Base-by-base conservation (phyloP, 2,329 filamentous ascomycete species). In the Penicillium sp. region DNA sequence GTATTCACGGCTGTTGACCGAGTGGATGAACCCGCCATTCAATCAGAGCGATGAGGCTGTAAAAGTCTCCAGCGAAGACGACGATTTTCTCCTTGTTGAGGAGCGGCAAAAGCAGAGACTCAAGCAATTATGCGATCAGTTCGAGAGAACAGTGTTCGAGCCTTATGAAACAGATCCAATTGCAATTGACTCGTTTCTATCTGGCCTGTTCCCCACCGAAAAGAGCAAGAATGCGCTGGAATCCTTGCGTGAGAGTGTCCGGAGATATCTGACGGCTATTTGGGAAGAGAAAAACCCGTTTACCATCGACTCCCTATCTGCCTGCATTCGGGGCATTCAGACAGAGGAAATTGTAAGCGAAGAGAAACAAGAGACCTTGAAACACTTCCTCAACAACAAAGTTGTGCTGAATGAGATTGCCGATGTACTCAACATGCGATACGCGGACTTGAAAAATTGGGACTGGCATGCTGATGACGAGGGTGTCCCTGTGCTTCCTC, bases 401-500 rank as follows among this genome's bases (percentile, higher is more conserved):
- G n/a, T 36, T 7, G 34, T n/a, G n/a, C 6, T 36, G n/a, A 16
- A n/a, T 9, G 34, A 36, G 16, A 36, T 36, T 18, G 34, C 34
- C 34, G 34, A 36, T 36, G 34, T 36, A 7, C 34, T 36, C 34
- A 36, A 36, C n/a, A 36, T 36, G 34, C 34, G 34, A 36, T 36
- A 36, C 6, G n/a, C 34, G 3, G 72, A 72, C 42, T 54, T 78
- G 8, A 64, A 71, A 33, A 69, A 69, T 21, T 78, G 74, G 76
- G 67, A 73, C 10, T 78, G 75, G 75, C 67, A 75, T 36, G 64
- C 72, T 4, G 71, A 69, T 1, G 59, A 69, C 6, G 65, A 72
- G 15, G 74, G 74, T 5, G 74, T 77, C 44, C 74, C 72, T 5
- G 72, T 77, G 21, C 60, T 75, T 47, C 74, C 74, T 26, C 71